Conservation (phyloP, 2,329 filamentous ascomycete species). For the Hortaea sp. region DNA sequence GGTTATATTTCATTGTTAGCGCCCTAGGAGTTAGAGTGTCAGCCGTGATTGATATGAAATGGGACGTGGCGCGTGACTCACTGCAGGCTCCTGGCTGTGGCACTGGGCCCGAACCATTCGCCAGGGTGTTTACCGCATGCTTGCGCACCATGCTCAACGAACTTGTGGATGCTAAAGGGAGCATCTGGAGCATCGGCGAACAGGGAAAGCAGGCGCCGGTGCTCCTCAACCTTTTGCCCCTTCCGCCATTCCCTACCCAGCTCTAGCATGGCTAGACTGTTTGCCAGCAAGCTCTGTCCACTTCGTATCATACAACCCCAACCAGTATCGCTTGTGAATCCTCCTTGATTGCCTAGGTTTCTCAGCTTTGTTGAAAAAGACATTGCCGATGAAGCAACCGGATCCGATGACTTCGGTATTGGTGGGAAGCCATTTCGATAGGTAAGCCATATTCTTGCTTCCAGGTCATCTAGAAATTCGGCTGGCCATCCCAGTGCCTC, state of each 20-base stretch:
- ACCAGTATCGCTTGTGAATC: constrained; percentile 86
- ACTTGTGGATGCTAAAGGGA: constrained; percentile 89
- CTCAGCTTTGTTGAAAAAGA: constrained; percentile 78
- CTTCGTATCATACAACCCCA: constrained; percentile 99
- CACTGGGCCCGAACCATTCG: constrained; percentile 98
- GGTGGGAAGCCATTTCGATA: constrained; percentile 79
- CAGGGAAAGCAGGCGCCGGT: constrained; percentile 62
- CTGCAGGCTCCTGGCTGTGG: constrained; percentile 89
- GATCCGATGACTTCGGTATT: constrained; percentile 70
- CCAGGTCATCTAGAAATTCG: constrained; percentile 82
- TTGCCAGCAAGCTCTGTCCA: constrained; percentile 85
- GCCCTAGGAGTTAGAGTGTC: constrained; percentile 44
- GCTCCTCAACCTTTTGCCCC: constrained; percentile 45
- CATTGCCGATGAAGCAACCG: constrained; percentile 59
- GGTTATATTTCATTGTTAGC: constrained; percentile 55
- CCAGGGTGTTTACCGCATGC: constrained; percentile 91
- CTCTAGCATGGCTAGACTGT: constrained; percentile 61
- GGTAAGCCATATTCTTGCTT: constrained; percentile 90
- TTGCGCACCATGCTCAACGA: constrained; percentile 76
- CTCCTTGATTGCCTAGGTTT: constrained; percentile 65
- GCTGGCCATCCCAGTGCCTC: constrained; percentile 61
- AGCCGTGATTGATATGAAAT: constrained; percentile 1
- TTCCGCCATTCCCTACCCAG: constrained; percentile 82
- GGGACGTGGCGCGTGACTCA: constrained; percentile 35
- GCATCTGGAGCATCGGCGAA: constrained; percentile 83